Percentiles rank a stretch among this genome's conserved stretches.
These are phyloP conservation scores for Albugo laibachii DNA, from an alignment of 352 stramenopile species.

Conservation along the genomic window DNA sequence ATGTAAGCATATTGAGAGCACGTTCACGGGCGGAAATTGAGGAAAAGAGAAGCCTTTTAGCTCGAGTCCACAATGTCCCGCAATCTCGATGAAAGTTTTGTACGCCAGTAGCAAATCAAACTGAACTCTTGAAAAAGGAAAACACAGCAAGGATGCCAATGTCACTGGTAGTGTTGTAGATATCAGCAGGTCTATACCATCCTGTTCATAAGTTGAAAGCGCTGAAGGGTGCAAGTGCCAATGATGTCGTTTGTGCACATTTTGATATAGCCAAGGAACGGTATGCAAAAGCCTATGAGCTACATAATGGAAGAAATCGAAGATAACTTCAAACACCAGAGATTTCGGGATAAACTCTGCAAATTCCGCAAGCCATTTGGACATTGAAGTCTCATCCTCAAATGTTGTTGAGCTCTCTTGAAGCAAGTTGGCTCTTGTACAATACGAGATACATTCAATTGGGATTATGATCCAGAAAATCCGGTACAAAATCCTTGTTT, in stretches of 20 bases:
- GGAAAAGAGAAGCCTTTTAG: slow-evolving; percentile 75
- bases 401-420: no score
- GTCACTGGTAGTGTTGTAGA: slow-evolving; percentile 63
- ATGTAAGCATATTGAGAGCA: slow-evolving; percentile 28
- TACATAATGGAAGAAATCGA: slow-evolving; percentile 74
- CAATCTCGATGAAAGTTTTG: slow-evolving; percentile 80
- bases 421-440: background rate
- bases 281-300: slow-evolving; percentile 56
- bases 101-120: slow-evolving; percentile 68
- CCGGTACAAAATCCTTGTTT: slow-evolving; percentile 24
- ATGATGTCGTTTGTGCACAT: slow-evolving; percentile 74
- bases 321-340: slow-evolving; percentile 61
- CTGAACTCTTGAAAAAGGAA: slow-evolving; percentile 28
- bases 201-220: slow-evolving; percentile 71
- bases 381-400: background rate
- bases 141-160: slow-evolving; percentile 19
- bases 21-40: slow-evolving; percentile 52
- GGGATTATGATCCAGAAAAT: slow-evolving; percentile 46
- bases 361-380: slow-evolving; percentile 20
- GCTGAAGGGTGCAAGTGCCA: slow-evolving; percentile 50
- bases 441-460: slow-evolving; percentile 50
- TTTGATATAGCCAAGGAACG: slow-evolving; percentile 43
- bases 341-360: slow-evolving; percentile 62
- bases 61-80: slow-evolving; percentile 60
- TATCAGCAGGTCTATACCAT: slow-evolving; percentile 42